Evolutionary conservation across 2,329 filamentous ascomycete genomes (phyloP), one percentile per base, ranked within the genome.

Genomic region (Colletotrichum musicola): DNA sequence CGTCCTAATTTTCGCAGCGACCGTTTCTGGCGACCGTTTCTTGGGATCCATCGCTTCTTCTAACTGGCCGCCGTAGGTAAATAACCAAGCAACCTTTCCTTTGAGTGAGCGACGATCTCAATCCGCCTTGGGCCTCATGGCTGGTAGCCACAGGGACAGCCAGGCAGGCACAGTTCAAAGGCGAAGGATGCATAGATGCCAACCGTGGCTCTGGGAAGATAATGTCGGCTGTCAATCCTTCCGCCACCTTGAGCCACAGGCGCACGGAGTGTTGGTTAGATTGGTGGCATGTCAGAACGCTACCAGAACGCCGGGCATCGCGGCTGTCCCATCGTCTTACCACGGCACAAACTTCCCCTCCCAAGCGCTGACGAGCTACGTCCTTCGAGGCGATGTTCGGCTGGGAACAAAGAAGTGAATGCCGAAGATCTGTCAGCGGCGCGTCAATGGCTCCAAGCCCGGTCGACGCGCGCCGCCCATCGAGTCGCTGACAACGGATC

Each of bases 401-500:
- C 22, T n/a, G 49, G 13, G 18, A 5, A 49, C 27, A 47, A 49
- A 54, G 22, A 58, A 35, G 16, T 35, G 30, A 58, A 42, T 53
- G 46, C 18, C 25, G 13, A 53, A 58, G 4, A 25, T 4, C 38
- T 18, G 59, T 62, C 38, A 62, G 59, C 59, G 22, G 16, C 38
- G 40, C 30, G 30, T 10, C 9, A 35, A 22, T 46, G 49, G 59
- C 49, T 30, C 47, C 49, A 53, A 46, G 22, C 46, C 13, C 22
- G 12, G 22, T 9, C 30, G n/a, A n/a, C n/a, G n/a, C n/a, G n/a
- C n/a, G n/a, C n/a, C n/a, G 6, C 16, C 12, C 30, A 35, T n/a
- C 20, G 56, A 67, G 50, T 69, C 55, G 65, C 56, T 60, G 65
- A 62, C 63, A 69, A 22, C 30, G 9, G 53, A 42, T 62, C 56